Evolutionary conservation across 768 basidiomycete species (phyloP), one percentile per base, ranked within the genome.

Genomic region (Suillus luteus): DNA sequence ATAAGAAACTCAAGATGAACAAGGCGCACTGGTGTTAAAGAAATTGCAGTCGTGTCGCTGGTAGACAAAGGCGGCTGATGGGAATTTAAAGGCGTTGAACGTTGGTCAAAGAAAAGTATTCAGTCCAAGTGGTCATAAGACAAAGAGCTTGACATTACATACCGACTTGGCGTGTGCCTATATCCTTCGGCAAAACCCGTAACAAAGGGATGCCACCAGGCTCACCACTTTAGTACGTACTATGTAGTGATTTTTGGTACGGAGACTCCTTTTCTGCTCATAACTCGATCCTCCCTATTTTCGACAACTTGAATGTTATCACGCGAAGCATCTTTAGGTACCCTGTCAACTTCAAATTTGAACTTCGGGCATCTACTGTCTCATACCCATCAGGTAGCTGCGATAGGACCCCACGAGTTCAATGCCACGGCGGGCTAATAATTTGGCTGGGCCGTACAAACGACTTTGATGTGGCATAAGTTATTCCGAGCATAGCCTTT

Each of bases 141-240:
- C 55, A 40, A 57, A 38, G 55, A 24, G 5, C 31, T 24, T 49
- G 46, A 12, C 22, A 49, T 49, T 49, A 52, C 10, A 52, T 33
- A 52, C 31, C 27, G 15, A 51, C 15, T 9, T 51, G 7, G 31
- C 9, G n/a, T 4, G 7, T 17, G 24, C 15, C 24, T 35, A 31
- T 54, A n/a, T 54, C 19, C 17, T 19, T 38, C 55, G 55, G 55
- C 55, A 57, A n/a, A 54, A 54, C 31, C 52, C 52, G 51, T 52
- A 31, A 52, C 15, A 52, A 49, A 5, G 33, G 33, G 33, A 27
- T 27, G 27, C 3, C 27, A 27, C 27, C 1, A 27, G 27, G 27
- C 1, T 4, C 6, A 7, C 33, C 6, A 33, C 33, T 33, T 33
- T n/a, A n/a, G n/a, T n/a, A 33, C 33, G 31, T 33, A 33, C 6